Percentiles rank a stretch among this genome's conserved stretches.
phyloP scores from a whole-genome alignment of 2,329 filamentous ascomycete species.

The Penicillium sclerotiorum region DNA sequence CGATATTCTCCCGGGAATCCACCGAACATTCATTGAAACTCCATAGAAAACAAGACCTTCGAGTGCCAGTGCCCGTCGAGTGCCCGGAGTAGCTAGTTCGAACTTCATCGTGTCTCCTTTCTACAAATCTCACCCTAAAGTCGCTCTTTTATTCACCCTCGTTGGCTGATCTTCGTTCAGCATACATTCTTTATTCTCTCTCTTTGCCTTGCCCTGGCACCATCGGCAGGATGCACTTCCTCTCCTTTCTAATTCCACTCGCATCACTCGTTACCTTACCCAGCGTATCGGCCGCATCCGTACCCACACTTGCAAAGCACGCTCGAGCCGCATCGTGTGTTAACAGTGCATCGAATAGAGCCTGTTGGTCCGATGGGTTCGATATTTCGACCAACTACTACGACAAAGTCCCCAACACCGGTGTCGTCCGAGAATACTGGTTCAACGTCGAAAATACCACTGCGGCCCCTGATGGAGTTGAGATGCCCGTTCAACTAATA shows the following conservation, averaged over 20 bases:
- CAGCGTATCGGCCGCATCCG: not conserved
- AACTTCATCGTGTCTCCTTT: no score
- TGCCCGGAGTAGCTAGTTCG: no score
- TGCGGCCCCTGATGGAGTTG: conserved; percentile 50
- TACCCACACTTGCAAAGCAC: conserved; percentile 1
- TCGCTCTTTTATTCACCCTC: not conserved
- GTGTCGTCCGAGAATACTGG: conserved; percentile 43
- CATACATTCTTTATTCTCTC: not conserved
- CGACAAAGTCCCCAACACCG: conserved; percentile 31
- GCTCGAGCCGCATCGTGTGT: conserved; percentile 3
- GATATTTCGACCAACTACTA: conserved; percentile 10
- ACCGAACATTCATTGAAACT: no score
- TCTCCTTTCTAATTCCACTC: not conserved
- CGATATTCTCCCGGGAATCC: no score
- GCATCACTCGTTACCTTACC: not conserved
- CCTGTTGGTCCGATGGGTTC: conserved; percentile 10
- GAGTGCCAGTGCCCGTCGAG: no score
- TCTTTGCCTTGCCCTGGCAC: not conserved
- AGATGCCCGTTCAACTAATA: conserved; percentile 43
- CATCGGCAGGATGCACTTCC: conserved; percentile 1
- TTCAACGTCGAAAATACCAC: conserved; percentile 49
- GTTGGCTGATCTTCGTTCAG: not conserved
- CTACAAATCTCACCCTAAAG: no score
- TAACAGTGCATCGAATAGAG: conserved; percentile 6
- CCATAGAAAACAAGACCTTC: no score